Evolutionary conservation across 805 yeast species (phyloP).

Genomic region (Wickerhamomyces subpelliculosus): DNA sequence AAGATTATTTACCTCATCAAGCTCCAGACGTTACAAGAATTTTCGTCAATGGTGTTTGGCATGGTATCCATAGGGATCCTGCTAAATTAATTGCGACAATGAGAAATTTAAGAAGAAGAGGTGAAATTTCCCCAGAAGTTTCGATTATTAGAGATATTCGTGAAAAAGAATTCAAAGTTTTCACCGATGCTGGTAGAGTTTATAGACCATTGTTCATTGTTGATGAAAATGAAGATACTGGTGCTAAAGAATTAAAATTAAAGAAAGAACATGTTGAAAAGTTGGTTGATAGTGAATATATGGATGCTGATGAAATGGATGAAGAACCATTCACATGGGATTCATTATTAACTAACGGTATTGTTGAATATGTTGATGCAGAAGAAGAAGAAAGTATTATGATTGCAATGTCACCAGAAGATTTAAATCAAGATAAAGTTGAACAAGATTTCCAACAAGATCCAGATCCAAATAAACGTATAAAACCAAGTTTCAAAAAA

Average conservation of each 20-base stretch:
- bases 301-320: constrained; percentile 41
- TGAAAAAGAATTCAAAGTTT: constrained; percentile 91
- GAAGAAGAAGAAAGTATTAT: constrained; percentile 98
- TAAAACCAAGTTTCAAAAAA: constrained; percentile 58
- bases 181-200: constrained; percentile 98
- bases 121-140: constrained; percentile 94
- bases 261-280: constrained; percentile 78
- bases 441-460: constrained; percentile 25
- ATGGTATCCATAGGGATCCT: constrained; percentile 96
- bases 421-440: constrained; percentile 58
- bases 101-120: constrained; percentile 86
- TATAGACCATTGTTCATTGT: constrained; percentile 95
- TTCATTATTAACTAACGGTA: constrained; percentile 73
- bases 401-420: constrained; percentile 99
- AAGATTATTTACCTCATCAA: constrained; percentile 90
- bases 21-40: constrained; percentile 89
- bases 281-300: constrained; percentile 57
- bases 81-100: constrained; percentile 86
- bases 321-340: constrained; percentile 73
- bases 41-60: constrained; percentile 99
- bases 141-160: constrained; percentile 95
- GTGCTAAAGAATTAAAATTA: constrained; percentile 62
- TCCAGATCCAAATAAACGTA: constrained; percentile 60
- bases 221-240: constrained; percentile 71
- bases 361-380: constrained; percentile 95